Conservation (phyloP, 1,139 yeast genomes). For the Arxiozyma telluris region DNA sequence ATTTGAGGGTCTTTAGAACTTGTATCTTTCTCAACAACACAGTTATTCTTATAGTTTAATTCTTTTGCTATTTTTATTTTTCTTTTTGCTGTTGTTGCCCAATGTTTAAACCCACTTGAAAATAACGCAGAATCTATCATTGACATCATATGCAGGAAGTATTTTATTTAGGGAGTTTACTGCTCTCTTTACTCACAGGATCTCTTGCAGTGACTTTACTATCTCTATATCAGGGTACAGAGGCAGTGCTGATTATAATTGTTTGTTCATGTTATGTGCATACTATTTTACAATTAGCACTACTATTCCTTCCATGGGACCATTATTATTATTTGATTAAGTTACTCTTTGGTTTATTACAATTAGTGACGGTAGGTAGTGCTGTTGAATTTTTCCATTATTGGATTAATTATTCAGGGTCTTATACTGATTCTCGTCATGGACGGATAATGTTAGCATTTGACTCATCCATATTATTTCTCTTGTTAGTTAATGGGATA, state of each 20-base stretch:
- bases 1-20: neutral
- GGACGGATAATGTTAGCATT: slow-evolving; percentile 12
- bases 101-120: neutral
- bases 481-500: slow-evolving; percentile 17
- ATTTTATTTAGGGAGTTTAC: slow-evolving; percentile 3
- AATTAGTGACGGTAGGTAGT: slow-evolving; percentile 17
- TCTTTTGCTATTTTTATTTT: too few relatives aligned
- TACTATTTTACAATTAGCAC: neutral
- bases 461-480: slow-evolving; percentile 15
- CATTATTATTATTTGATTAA: neutral
- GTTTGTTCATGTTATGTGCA: slow-evolving; percentile 10
- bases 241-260: slow-evolving; percentile 20
- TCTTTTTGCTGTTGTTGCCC: neutral
- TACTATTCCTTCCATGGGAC: neutral
- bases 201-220: slow-evolving; percentile 18
- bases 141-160: neutral
- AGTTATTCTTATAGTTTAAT: too few relatives aligned
- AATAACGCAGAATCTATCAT: neutral
- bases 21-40: neutral
- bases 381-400: slow-evolving; percentile 17
- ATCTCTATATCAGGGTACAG: slow-evolving; percentile 12
- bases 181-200: slow-evolving; percentile 18
- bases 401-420: slow-evolving; percentile 7
- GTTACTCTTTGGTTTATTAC: slow-evolving; percentile 5
- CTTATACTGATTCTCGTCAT: slow-evolving; percentile 5